These are phyloP conservation scores for Penicillium sp. DNA, from an alignment of 2,329 filamentous ascomycete species.

Conservation along the genomic window DNA sequence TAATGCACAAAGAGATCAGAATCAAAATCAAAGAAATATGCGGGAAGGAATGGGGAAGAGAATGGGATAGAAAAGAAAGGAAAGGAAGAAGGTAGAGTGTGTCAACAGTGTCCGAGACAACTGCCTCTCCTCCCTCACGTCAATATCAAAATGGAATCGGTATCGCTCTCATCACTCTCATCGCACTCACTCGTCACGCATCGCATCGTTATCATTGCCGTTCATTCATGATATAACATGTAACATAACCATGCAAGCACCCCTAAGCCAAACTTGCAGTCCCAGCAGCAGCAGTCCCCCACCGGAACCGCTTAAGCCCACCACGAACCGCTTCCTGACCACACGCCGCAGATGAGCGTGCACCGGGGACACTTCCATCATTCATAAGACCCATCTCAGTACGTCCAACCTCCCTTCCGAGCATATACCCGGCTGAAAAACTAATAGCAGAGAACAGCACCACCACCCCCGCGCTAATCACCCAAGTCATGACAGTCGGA, in stretches of 20 bases:
- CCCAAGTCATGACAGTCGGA: slow-evolving; percentile 68
- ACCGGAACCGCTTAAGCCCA: slow-evolving; percentile 48
- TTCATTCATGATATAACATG: slow-evolving; percentile 1
- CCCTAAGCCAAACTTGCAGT: slow-evolving; percentile 42
- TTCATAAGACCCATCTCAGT: slow-evolving; percentile 50
- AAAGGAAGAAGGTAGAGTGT: neutral
- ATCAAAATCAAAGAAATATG: neutral
- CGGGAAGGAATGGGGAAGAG: neutral
- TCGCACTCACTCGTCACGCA: too few relatives aligned
- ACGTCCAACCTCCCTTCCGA: slow-evolving; percentile 63
- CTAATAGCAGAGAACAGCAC: slow-evolving; percentile 67
- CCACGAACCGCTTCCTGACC: slow-evolving; percentile 52
- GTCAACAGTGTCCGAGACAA: too few relatives aligned
- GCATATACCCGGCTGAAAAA: slow-evolving; percentile 67
- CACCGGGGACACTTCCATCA: slow-evolving; percentile 30
- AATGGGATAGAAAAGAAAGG: neutral
- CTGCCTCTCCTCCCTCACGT: neutral
- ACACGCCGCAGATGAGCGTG: slow-evolving; percentile 43
- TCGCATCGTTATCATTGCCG: slow-evolving; percentile 11
- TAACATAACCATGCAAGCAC: neutral
- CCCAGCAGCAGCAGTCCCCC: slow-evolving; percentile 43
- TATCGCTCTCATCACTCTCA: neutral
- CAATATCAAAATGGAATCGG: neutral
- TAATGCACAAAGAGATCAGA: too few relatives aligned
- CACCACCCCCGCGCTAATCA: slow-evolving; percentile 67